These are phyloP conservation scores for Phytopythium montanum DNA, from an alignment of 352 stramenopile species.

Conservation along the genomic window DNA sequence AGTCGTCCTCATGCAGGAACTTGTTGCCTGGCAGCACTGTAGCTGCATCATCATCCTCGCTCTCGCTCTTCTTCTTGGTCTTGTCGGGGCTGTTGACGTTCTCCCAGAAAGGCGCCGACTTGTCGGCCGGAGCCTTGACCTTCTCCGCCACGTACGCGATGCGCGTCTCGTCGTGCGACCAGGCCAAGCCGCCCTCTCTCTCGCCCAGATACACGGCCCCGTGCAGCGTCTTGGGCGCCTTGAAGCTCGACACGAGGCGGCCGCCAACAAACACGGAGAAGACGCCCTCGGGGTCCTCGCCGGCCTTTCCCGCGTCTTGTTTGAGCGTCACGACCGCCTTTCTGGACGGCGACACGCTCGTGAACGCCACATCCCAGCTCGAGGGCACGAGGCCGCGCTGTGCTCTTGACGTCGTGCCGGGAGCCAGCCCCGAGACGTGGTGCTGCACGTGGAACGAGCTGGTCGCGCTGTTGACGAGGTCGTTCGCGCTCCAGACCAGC, in stretches of 20 bases:
- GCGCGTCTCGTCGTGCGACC: slow-evolving; percentile 66
- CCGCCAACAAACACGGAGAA: slow-evolving; percentile 51
- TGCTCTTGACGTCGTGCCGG: slow-evolving; percentile 17
- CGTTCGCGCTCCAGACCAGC: slow-evolving; percentile 56
- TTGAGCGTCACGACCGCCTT: slow-evolving; percentile 55
- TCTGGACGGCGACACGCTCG: slow-evolving; percentile 53
- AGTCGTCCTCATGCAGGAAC: slow-evolving; percentile 76
- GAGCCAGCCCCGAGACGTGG: slow-evolving; percentile 32
- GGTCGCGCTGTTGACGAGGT: slow-evolving; percentile 50
- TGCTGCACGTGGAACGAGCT: slow-evolving; percentile 57
- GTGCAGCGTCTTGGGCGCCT: slow-evolving; percentile 65
- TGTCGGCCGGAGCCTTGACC: slow-evolving; percentile 21
- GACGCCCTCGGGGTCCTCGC: slow-evolving; percentile 30
- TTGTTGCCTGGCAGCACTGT: slow-evolving; percentile 35
- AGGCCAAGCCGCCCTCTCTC: slow-evolving; percentile 66
- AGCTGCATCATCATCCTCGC: slow-evolving; percentile 7
- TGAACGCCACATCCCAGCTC: slow-evolving; percentile 33
- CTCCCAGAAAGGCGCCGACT: slow-evolving; percentile 39
- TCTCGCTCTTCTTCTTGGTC: slow-evolving; percentile 13
- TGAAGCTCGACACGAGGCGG: slow-evolving; percentile 45
- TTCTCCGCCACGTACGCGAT: slow-evolving; percentile 81
- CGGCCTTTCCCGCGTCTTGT: slow-evolving; percentile 40
- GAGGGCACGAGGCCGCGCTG: slow-evolving; percentile 31
- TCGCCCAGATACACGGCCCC: slow-evolving; percentile 67
- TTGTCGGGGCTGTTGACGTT: slow-evolving; percentile 40